Conservation (phyloP, 2,329 filamentous ascomycete genomes). For the Aspergillus sclerotialis region DNA sequence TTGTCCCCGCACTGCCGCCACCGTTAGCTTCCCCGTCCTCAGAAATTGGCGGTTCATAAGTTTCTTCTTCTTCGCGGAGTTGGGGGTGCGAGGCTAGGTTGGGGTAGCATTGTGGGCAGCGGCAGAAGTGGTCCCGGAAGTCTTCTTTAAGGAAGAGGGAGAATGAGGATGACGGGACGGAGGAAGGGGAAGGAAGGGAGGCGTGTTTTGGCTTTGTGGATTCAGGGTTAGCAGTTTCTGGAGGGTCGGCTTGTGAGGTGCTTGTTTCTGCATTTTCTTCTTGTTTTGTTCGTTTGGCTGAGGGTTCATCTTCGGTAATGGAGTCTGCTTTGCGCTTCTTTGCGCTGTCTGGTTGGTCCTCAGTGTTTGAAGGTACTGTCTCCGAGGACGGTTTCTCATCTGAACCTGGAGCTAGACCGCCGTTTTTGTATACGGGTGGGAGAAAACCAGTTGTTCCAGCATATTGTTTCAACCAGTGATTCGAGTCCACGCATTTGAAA, state of each 20-base stretch:
- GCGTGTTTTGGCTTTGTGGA: slow-evolving; percentile 48
- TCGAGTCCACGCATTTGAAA: slow-evolving; percentile 82
- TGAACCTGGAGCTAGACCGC: slow-evolving; percentile 10
- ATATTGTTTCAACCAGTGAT: slow-evolving; percentile 89
- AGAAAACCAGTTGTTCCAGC: slow-evolving; percentile 75
- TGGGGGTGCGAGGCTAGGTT: slow-evolving; percentile 64
- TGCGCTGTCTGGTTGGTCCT: slow-evolving; percentile 19
- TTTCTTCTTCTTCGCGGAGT: slow-evolving; percentile 88
- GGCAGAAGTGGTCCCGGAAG: slow-evolving; percentile 79
- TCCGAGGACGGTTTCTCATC: slow-evolving; percentile 1
- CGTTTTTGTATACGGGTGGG: slow-evolving; percentile 55
- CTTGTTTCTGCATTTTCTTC: slow-evolving; percentile 4
- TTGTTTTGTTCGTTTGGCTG: slow-evolving; percentile 3
- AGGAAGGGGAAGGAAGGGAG: slow-evolving; percentile 49
- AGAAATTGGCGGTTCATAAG: slow-evolving; percentile 86
- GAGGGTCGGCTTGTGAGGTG: slow-evolving; percentile 5
- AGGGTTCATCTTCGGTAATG: slow-evolving; percentile 6
- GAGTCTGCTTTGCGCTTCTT: slow-evolving; percentile 61
- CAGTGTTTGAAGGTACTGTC: not conserved
- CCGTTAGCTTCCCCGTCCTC: slow-evolving; percentile 49
- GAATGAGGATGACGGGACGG: slow-evolving; percentile 52
- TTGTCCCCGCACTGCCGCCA: slow-evolving; percentile 55
- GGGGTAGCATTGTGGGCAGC: slow-evolving; percentile 72
- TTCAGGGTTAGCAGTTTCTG: slow-evolving; percentile 3
- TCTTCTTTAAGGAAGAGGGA: slow-evolving; percentile 74